These are phyloP conservation scores for Eimeria maxima DNA, from an alignment of 169 alveolate species.

Conservation along the genomic window DNA sequence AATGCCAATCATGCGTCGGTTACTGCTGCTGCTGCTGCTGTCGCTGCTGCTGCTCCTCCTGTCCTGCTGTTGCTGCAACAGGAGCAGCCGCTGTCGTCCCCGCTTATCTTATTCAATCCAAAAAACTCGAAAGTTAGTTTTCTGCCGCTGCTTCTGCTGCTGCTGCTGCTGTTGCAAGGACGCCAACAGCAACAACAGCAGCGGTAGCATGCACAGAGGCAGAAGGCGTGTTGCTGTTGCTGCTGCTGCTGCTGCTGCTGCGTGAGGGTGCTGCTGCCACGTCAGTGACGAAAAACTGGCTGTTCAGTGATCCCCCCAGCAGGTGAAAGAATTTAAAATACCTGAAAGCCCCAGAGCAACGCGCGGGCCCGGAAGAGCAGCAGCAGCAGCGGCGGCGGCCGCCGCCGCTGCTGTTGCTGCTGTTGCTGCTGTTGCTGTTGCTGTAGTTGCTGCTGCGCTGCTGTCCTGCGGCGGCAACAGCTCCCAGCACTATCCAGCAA, in stretches of 20 bases:
- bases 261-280: neutral
- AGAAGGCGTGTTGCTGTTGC: neutral
- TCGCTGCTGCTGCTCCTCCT: constrained; percentile 18
- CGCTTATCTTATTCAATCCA: neutral
- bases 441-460: too few relatives aligned
- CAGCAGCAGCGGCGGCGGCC: constrained; percentile 63
- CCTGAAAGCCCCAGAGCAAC: constrained; percentile 42
- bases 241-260: too few relatives aligned
- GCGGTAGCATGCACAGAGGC: constrained; percentile 49
- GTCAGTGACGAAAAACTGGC: neutral
- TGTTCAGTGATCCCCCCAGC: neutral
- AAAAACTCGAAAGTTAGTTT: neutral
- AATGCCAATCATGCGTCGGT: neutral
- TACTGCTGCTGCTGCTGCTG: neutral
- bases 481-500: too few relatives aligned
- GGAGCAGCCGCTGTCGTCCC: neutral
- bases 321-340: constrained; percentile 11
- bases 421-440: neutral
- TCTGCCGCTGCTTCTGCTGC: constrained; percentile 40
- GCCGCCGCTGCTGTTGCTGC: constrained; percentile 39
- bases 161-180: constrained; percentile 25
- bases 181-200: constrained; percentile 11
- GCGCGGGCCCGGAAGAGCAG: constrained; percentile 31
- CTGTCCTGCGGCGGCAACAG: too few relatives aligned
- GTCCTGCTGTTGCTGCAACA: constrained; percentile 26